A percentile compares a stretch with the other conserved stretches of the same genome.
Evolutionary conservation across 140 eudicot genomes (phyloP).

Genomic region (Cichorium intybus): DNA sequence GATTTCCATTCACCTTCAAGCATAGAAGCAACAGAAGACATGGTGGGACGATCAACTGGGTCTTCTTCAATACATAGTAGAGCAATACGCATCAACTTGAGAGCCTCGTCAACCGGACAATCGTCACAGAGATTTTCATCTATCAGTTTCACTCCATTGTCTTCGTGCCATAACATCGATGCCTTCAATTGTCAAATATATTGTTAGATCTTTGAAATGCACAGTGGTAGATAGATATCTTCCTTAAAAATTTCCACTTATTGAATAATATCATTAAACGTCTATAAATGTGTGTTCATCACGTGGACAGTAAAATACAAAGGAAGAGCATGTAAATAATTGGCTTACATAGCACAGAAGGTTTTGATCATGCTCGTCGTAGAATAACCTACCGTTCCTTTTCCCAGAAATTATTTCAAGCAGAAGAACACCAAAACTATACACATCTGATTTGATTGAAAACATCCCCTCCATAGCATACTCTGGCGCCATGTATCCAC

Average conservation of each 20-base stretch:
- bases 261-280: too few relatives aligned
- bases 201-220: neutral
- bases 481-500: conserved; percentile 52
- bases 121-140: conserved; percentile 1
- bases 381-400: conserved; percentile 23
- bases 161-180: conserved; percentile 24
- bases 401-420: conserved; percentile 36
- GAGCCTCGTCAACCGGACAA: conserved; percentile 9
- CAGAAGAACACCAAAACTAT: conserved; percentile 48
- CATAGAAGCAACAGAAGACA: conserved; percentile 26
- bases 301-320: too few relatives aligned
- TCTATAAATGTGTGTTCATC: too few relatives aligned
- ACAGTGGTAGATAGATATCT: neutral
- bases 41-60: conserved; percentile 13
- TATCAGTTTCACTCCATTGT: conserved; percentile 5
- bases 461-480: conserved; percentile 52
- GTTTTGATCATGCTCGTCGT: conserved; percentile 22
- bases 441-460: conserved; percentile 41
- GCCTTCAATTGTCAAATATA: conserved; percentile 16
- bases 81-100: conserved; percentile 7
- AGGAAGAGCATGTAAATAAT: too few relatives aligned
- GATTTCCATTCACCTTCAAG: conserved; percentile 16
- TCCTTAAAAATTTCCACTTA: neutral
- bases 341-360: neutral
- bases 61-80: conserved; percentile 24